Conservation (phyloP, 352 stramenopile species). For the Pythium chondricola region DNA sequence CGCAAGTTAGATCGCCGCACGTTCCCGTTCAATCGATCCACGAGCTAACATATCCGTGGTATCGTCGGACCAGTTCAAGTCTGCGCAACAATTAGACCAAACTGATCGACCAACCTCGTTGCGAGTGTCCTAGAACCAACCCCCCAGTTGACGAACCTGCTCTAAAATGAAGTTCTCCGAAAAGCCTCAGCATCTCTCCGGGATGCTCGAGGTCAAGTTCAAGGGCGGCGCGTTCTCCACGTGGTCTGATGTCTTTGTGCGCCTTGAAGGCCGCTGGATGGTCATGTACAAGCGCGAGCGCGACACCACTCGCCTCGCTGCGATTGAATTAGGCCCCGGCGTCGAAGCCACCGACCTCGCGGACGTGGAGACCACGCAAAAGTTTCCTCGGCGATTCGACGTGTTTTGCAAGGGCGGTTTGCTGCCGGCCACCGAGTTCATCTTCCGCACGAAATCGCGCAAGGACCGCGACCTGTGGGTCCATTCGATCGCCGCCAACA, state of each 20-base stretch:
- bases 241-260: constrained; percentile 59
- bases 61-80: too few species aligned
- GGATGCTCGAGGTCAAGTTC: constrained; percentile 63
- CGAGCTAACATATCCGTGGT: too few species aligned
- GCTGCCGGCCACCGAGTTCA: constrained; percentile 60
- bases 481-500: constrained; percentile 53
- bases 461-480: constrained; percentile 78
- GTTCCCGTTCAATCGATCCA: too few species aligned
- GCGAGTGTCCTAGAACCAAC: too few species aligned
- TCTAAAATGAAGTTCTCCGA: constrained; percentile 23
- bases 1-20: too few species aligned
- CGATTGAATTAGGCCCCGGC: constrained; percentile 63
- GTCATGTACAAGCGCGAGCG: constrained; percentile 65
- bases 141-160: too few species aligned
- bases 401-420: constrained; percentile 63
- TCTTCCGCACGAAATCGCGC: constrained; percentile 69
- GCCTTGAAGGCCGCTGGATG: constrained; percentile 63
- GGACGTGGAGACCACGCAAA: constrained; percentile 50
- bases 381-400: constrained; percentile 75
- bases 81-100: too few species aligned
- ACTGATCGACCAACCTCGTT: too few species aligned
- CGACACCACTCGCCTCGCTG: constrained; percentile 44
- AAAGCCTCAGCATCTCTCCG: constrained; percentile 42
- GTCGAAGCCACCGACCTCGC: constrained; percentile 57
- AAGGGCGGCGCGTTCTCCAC: constrained; percentile 59